These are phyloP conservation scores for Corinectria fuckeliana DNA, from an alignment of 2,329 filamentous ascomycete species.

Conservation along the genomic window DNA sequence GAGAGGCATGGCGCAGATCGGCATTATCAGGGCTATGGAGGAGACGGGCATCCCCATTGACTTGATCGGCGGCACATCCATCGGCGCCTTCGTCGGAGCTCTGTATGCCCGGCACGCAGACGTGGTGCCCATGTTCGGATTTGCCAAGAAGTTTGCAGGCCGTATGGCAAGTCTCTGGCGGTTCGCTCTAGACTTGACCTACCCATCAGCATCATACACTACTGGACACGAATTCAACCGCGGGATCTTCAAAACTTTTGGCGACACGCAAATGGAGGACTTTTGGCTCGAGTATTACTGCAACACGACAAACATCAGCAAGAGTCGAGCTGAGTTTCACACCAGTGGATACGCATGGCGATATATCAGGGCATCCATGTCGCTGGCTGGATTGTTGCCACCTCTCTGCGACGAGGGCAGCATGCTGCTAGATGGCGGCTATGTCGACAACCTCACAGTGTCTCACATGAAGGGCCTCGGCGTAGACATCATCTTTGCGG, in stretches of 20 bases:
- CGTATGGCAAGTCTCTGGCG: slow-evolving; percentile 99
- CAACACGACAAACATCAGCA: slow-evolving; percentile 99
- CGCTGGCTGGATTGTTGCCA: slow-evolving; percentile 87
- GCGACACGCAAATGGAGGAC: slow-evolving; percentile 95
- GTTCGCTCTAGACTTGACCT: slow-evolving; percentile 95
- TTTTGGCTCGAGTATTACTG: slow-evolving; percentile 99
- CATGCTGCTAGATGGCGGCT: slow-evolving; percentile 95
- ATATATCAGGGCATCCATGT: slow-evolving; percentile 97
- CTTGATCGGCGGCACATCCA: slow-evolving; percentile 93
- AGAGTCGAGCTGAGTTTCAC: slow-evolving; percentile 89
- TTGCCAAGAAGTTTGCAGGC: slow-evolving; percentile 95
- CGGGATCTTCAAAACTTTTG: slow-evolving; percentile 98
- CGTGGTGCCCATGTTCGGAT: slow-evolving; percentile 93
- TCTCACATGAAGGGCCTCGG: slow-evolving; percentile 96
- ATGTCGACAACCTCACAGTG: slow-evolving; percentile 96
- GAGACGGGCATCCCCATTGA: slow-evolving; percentile 97
- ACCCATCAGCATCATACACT: slow-evolving; percentile 95
- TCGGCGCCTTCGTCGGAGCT: slow-evolving; percentile 93
- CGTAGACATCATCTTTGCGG: slow-evolving; percentile 91
- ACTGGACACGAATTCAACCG: slow-evolving; percentile 99
- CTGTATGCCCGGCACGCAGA: slow-evolving; percentile 96
- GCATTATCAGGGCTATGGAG: slow-evolving; percentile 92
- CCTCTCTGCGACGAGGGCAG: slow-evolving; percentile 95
- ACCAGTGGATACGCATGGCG: slow-evolving; percentile 97
- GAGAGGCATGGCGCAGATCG: slow-evolving; percentile 88